phyloP scores from a whole-genome alignment of 495 filamentous ascomycete species.

The Trichoderma parareesei region DNA sequence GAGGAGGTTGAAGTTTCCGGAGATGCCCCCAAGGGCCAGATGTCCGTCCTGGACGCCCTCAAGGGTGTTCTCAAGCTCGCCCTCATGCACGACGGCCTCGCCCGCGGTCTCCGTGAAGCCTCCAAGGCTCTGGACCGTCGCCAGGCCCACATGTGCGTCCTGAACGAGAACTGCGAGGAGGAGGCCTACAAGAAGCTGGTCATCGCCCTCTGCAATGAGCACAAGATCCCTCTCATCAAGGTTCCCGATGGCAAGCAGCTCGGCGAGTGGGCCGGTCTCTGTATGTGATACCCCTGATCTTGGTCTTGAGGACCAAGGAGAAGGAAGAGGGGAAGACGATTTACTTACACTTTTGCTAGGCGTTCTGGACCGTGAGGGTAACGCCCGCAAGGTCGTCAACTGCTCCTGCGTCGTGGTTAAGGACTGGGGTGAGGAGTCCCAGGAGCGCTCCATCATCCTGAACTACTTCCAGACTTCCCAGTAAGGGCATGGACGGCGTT shows the following conservation, averaged over 20 bases:
- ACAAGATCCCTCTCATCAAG: constrained; percentile 99
- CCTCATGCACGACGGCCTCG: constrained; percentile 98
- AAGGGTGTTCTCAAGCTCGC: constrained; percentile 97
- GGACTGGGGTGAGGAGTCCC: constrained; percentile 99
- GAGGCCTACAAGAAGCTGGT: constrained; percentile 99
- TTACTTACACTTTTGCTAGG: constrained; percentile 43
- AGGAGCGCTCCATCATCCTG: constrained; percentile 94
- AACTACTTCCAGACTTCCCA: constrained; percentile 96
- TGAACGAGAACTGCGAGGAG: constrained; percentile 98
- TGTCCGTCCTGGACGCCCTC: constrained; percentile 95
- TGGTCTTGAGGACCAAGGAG: too few species aligned
- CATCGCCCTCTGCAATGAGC: constrained; percentile 92
- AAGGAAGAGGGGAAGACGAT: neutral
- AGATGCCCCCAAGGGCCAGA: constrained; percentile 81
- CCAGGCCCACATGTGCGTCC: constrained; percentile 98
- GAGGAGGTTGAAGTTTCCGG: constrained; percentile 89
- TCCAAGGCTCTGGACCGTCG: constrained; percentile 95
- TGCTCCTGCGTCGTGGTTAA: constrained; percentile 99
- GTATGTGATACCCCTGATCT: constrained; percentile 49
- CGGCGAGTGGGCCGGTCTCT: constrained; percentile 99
- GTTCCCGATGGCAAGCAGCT: constrained; percentile 98
- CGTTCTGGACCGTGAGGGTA: constrained; percentile 97
- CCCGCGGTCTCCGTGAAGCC: constrained; percentile 94
- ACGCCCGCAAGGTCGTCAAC: constrained; percentile 99
- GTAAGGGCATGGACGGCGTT: constrained; percentile 28